These are phyloP conservation scores for Pythium dissotocum DNA, from an alignment of 352 stramenopile genomes.

Conservation along the genomic window DNA sequence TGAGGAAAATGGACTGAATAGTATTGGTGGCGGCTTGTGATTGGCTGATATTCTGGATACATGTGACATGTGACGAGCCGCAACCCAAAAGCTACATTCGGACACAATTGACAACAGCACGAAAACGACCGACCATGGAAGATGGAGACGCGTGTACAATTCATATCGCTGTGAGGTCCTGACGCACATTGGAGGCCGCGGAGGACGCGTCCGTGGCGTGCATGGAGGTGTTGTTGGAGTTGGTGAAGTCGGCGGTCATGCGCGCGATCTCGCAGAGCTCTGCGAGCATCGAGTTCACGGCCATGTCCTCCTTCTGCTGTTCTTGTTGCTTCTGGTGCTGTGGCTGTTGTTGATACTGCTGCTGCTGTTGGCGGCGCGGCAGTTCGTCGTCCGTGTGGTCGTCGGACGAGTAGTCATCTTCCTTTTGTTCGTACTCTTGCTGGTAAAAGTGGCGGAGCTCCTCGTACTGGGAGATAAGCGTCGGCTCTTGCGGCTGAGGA, in stretches of 20 bases:
- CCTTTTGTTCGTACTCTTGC: conserved; percentile 4
- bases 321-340: conserved; percentile 8
- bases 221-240: conserved; percentile 17
- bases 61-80: conserved; percentile 26
- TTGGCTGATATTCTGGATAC: conserved; percentile 18
- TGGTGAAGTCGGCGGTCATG: conserved; percentile 22
- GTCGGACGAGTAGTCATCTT: conserved; percentile 2
- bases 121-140: background rate
- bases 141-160: no score
- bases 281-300: conserved; percentile 22
- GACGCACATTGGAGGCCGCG: background rate
- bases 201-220: conserved; percentile 12
- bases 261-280: conserved; percentile 32
- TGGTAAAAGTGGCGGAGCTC: conserved; percentile 9
- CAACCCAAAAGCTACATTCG: background rate
- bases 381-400: conserved; percentile 5
- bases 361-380: conserved; percentile 6
- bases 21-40: background rate
- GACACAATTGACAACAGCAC: background rate
- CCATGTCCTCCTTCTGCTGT: conserved; percentile 6
- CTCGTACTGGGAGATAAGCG: conserved; percentile 14
- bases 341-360: conserved; percentile 1
- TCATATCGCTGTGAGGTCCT: conserved; percentile 1
- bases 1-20: background rate
- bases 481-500: conserved; percentile 2